Conservation (phyloP, 192 early-diverging fungal genomes). For the Cetraspora pellucida region DNA sequence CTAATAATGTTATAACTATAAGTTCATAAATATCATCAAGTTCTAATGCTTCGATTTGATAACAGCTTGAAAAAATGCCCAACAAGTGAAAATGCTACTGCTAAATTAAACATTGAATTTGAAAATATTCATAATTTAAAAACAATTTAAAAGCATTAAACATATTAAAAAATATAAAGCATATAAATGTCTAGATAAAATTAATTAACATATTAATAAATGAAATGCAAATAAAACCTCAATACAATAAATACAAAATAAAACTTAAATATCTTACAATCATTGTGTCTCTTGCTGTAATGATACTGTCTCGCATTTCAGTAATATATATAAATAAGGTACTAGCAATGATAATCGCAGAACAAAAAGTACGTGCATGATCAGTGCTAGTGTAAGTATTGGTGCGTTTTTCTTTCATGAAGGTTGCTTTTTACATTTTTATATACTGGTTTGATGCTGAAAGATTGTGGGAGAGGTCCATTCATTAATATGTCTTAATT, state of each 20-base stretch:
- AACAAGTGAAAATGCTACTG: slow-evolving; percentile 75
- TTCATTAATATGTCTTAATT: slow-evolving; percentile 92
- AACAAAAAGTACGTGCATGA: slow-evolving; percentile 79
- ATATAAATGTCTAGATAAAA: slow-evolving; percentile 83
- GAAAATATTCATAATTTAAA: slow-evolving; percentile 73
- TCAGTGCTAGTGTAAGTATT: slow-evolving; percentile 74
- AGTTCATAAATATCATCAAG: slow-evolving; percentile 75
- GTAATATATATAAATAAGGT: slow-evolving; percentile 81
- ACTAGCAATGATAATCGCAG: slow-evolving; percentile 78
- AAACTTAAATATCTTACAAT: slow-evolving; percentile 63
- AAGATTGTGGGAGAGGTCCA: slow-evolving; percentile 95
- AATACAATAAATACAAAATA: not conserved
- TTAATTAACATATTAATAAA: slow-evolving; percentile 1
- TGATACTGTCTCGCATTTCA: slow-evolving; percentile 74
- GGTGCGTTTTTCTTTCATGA: slow-evolving; percentile 77
- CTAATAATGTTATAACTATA: slow-evolving; percentile 66
- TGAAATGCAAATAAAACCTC: not conserved
- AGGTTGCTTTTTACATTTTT: slow-evolving; percentile 84
- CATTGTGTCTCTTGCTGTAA: slow-evolving; percentile 78
- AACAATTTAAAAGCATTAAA: slow-evolving; percentile 90
- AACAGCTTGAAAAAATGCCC: slow-evolving; percentile 87
- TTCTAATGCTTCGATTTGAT: slow-evolving; percentile 86
- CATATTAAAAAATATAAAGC: slow-evolving; percentile 95
- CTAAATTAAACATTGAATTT: slow-evolving; percentile 89
- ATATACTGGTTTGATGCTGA: slow-evolving; percentile 94